Conservation (phyloP, 2,329 filamentous ascomycete species). For the Pseudogymnoascus pannorum region DNA sequence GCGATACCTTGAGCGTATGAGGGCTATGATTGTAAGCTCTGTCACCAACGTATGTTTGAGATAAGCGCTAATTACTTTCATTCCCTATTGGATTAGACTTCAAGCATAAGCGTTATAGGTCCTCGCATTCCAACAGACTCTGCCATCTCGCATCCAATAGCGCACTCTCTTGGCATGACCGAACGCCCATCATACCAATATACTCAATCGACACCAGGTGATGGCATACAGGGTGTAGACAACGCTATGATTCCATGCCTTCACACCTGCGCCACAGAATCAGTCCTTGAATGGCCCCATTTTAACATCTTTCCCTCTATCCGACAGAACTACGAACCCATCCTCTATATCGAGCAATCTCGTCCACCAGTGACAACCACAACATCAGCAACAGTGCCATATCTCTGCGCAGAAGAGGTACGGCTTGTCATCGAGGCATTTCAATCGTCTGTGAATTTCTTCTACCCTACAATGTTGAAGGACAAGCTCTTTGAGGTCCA, state of each 20-base stretch:
- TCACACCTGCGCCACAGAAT: constrained; percentile 45
- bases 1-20: constrained; percentile 38
- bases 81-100: not conserved
- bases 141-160: constrained; percentile 10
- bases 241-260: constrained; percentile 44
- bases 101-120: not conserved
- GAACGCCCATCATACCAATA: constrained; percentile 19
- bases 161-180: constrained; percentile 21
- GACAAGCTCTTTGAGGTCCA: constrained; percentile 31
- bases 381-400: constrained; percentile 34
- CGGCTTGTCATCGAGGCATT: constrained; percentile 38
- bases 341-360: constrained; percentile 41
- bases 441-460: constrained; percentile 42
- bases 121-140: not conserved
- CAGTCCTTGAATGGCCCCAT: constrained; percentile 44
- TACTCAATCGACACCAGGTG: constrained; percentile 18
- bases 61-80: not conserved
- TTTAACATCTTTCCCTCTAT: constrained; percentile 39
- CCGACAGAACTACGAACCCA: constrained; percentile 36
- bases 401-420: constrained; percentile 36
- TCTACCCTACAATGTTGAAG: constrained; percentile 44
- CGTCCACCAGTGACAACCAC: constrained; percentile 32
- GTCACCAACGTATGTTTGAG: not conserved
- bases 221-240: constrained; percentile 18
- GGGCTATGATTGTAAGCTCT: constrained; percentile 32